A percentile compares a stretch with the other conserved stretches of the same genome.
Conservation (phyloP, 257 asterid genomes). For the Buddleja alternifolia region DNA sequence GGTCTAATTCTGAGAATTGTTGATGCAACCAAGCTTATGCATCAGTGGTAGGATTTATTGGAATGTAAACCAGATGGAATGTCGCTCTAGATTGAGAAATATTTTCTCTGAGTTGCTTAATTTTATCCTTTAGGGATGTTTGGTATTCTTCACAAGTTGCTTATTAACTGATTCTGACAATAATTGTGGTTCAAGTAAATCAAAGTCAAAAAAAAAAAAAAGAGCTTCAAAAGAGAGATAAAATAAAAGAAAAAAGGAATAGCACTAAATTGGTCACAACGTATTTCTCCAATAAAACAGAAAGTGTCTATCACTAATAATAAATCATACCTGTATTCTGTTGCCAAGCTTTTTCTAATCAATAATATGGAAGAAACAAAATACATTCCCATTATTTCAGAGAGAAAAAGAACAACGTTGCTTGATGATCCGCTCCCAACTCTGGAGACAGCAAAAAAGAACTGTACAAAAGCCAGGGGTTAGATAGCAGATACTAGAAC, state of each 20-base stretch:
- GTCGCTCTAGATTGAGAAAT: too few species aligned
- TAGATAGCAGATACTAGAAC: conserved; percentile 18
- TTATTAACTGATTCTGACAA: too few species aligned
- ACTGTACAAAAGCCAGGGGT: conserved; percentile 55
- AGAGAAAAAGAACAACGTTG: conserved; percentile 96
- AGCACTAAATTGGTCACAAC: background rate
- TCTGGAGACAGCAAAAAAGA: conserved; percentile 98
- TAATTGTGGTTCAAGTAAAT: too few species aligned
- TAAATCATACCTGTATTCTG: conserved; percentile 74
- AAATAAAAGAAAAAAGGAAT: background rate
- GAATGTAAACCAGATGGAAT: too few species aligned
- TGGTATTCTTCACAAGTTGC: too few species aligned
- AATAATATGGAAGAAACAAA: conserved; percentile 88
- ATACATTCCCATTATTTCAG: conserved; percentile 99
- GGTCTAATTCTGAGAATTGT: too few species aligned
- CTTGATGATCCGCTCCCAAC: conserved; percentile 99
- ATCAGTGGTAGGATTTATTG: background rate
- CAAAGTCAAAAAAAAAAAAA: too few species aligned
- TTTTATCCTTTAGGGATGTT: too few species aligned
- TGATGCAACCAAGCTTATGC: too few species aligned
- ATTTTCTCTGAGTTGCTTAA: too few species aligned
- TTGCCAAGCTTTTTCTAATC: conserved; percentile 95
- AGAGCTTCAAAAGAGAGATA: too few species aligned
- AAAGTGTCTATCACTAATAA: background rate
- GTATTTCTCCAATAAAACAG: background rate